Percentiles rank a stretch among this genome's conserved stretches.
Conservation (phyloP, 2,329 filamentous ascomycete species). For the Penicillium polonicum region DNA sequence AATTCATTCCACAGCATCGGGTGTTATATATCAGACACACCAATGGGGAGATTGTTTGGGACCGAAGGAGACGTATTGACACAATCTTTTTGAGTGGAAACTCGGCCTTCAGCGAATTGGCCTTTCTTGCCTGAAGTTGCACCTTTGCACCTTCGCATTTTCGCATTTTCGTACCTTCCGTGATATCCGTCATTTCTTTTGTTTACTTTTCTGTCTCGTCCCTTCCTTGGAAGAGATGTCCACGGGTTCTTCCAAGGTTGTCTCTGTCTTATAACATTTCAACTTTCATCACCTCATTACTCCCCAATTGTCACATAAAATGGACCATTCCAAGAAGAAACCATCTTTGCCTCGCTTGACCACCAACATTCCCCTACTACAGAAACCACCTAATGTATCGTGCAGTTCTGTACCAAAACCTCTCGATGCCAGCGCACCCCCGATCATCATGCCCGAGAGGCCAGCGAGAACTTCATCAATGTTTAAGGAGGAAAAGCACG, state of each 20-base stretch:
- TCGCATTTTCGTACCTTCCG: background rate
- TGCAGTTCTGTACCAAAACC: constrained; percentile 13
- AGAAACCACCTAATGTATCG: constrained; percentile 1
- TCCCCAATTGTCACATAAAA: background rate
- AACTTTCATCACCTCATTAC: background rate
- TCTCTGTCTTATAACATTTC: background rate
- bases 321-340: constrained; percentile 17
- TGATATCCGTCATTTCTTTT: background rate
- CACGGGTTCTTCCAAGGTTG: background rate
- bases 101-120: constrained; percentile 31
- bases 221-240: background rate
- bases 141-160: background rate
- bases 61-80: constrained; percentile 49
- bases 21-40: constrained; percentile 50
- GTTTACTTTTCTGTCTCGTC: background rate
- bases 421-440: constrained; percentile 20
- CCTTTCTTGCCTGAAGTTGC: constrained; percentile 25
- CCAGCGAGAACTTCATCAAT: constrained; percentile 22
- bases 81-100: constrained; percentile 49
- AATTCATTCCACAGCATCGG: constrained; percentile 57
- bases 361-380: constrained; percentile 12
- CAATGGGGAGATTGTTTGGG: constrained; percentile 50
- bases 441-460: constrained; percentile 18
- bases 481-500: constrained; percentile 24
- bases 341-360: constrained; percentile 20